Evolutionary conservation across 768 basidiomycete species (phyloP).

Genomic region (Lentinula raphanica): DNA sequence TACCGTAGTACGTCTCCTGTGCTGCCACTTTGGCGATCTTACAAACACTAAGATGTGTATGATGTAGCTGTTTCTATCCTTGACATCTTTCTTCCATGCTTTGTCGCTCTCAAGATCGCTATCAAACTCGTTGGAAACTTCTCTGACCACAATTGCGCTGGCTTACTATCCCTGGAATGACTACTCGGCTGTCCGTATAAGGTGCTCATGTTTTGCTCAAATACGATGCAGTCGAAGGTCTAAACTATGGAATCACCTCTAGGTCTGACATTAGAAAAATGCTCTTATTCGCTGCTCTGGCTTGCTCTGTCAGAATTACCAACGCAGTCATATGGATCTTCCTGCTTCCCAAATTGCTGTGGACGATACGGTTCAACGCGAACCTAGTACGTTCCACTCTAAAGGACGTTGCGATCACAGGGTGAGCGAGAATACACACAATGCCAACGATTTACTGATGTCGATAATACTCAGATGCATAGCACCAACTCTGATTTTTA

Average conservation of each 20-base stretch:
- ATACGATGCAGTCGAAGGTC: neutral
- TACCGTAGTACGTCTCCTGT: constrained; percentile 64
- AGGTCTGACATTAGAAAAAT: constrained; percentile 30
- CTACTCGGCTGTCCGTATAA: neutral
- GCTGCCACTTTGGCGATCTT: neutral
- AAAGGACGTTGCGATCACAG: constrained; percentile 33
- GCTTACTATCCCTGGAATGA: constrained; percentile 70
- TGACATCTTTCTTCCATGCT: constrained; percentile 85
- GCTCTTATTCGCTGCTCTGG: constrained; percentile 62
- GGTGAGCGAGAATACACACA: constrained; percentile 33
- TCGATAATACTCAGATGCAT: constrained; percentile 15
- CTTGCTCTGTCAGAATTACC: constrained; percentile 84
- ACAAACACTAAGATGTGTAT: neutral
- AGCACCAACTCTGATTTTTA: constrained; percentile 26
- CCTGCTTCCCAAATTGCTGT: constrained; percentile 54
- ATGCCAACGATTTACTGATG: neutral
- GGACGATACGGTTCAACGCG: constrained; percentile 38
- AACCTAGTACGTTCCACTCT: constrained; percentile 22
- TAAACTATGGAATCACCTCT: neutral
- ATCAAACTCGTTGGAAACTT: constrained; percentile 90
- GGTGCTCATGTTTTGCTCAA: neutral
- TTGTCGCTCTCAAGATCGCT: constrained; percentile 81
- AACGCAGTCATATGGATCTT: constrained; percentile 83
- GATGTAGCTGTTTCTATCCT: constrained; percentile 66
- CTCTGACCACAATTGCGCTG: constrained; percentile 75